phyloP scores from a whole-genome alignment of 345 rosid genomes.

The Eucalyptus sp. region DNA sequence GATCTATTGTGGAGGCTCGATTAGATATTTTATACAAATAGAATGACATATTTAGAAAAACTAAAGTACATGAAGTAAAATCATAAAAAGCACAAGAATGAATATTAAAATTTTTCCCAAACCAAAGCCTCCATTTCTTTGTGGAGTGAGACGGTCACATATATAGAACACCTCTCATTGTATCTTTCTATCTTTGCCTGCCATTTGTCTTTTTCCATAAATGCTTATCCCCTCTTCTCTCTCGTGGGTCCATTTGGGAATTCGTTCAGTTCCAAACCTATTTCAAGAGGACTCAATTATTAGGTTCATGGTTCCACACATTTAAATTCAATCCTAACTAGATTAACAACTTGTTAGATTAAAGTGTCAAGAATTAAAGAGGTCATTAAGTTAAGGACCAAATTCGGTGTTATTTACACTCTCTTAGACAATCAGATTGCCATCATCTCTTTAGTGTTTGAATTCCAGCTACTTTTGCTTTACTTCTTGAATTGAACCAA shows the following conservation, averaged over 20 bases:
- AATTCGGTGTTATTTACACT: neutral
- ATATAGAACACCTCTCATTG: neutral
- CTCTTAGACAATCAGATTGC: neutral
- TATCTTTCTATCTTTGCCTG: neutral
- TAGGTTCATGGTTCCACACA: neutral
- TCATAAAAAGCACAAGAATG: neutral
- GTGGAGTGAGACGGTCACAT: rapidly evolving
- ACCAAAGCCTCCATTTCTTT: neutral
- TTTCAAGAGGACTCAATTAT: neutral
- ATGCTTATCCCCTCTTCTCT: neutral
- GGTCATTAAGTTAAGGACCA: neutral
- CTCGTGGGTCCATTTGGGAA: neutral
- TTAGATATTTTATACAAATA: neutral
- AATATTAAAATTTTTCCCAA: rapidly evolving
- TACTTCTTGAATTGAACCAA: neutral
- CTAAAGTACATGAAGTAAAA: neutral
- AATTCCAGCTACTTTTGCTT: neutral
- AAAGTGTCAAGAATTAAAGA: neutral
- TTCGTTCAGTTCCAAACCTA: rapidly evolving
- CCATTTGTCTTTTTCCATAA: neutral
- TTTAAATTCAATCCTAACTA: rapidly evolving
- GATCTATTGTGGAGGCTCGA: rapidly evolving
- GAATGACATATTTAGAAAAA: neutral
- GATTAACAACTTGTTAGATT: neutral
- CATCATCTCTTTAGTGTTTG: neutral